Percentiles rank a stretch among this genome's conserved stretches.
Evolutionary conservation across 768 basidiomycete genomes (phyloP).

Genomic region (Tylopilus cervinicoccineus): DNA sequence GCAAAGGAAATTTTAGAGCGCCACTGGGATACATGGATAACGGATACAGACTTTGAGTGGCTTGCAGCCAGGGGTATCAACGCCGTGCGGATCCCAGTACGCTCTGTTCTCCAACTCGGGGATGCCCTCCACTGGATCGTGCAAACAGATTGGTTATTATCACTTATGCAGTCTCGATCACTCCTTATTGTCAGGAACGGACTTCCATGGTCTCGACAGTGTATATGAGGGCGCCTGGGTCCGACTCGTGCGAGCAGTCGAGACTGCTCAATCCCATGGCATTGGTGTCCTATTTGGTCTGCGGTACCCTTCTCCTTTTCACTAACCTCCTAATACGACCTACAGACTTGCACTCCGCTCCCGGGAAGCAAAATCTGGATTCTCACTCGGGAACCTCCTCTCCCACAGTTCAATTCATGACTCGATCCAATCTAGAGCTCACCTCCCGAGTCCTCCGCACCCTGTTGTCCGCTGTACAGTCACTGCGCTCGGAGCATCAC

Average conservation of each 20-base stretch:
- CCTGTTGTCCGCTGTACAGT: conserved; percentile 32
- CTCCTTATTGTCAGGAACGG: conserved; percentile 58
- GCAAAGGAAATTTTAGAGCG: conserved; percentile 40
- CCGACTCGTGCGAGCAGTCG: conserved; percentile 56
- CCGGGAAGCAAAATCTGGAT: conserved; percentile 72
- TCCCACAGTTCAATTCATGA: conserved; percentile 45
- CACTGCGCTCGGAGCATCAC: conserved; percentile 49
- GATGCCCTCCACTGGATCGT: neutral
- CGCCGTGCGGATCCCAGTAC: conserved; percentile 57
- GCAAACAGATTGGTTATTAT: conserved; percentile 64
- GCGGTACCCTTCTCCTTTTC: conserved; percentile 9
- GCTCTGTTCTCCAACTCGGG: conserved; percentile 39
- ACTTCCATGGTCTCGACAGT: conserved; percentile 49
- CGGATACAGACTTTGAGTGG: conserved; percentile 51
- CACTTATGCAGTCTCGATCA: conserved; percentile 59
- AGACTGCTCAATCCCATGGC: conserved; percentile 49
- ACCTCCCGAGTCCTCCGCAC: conserved; percentile 47
- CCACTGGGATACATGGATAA: conserved; percentile 56
- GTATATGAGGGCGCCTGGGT: conserved; percentile 67
- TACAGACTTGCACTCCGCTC: conserved; percentile 70
- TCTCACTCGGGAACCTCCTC: conserved; percentile 62
- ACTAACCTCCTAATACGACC: conserved; percentile 16
- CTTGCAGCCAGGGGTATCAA: conserved; percentile 52
- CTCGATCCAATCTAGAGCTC: conserved; percentile 39
- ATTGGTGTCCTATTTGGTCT: conserved; percentile 74